Evolutionary conservation across 2,329 filamentous ascomycete species (phyloP).

Genomic region (Colletotrichum sp.): DNA sequence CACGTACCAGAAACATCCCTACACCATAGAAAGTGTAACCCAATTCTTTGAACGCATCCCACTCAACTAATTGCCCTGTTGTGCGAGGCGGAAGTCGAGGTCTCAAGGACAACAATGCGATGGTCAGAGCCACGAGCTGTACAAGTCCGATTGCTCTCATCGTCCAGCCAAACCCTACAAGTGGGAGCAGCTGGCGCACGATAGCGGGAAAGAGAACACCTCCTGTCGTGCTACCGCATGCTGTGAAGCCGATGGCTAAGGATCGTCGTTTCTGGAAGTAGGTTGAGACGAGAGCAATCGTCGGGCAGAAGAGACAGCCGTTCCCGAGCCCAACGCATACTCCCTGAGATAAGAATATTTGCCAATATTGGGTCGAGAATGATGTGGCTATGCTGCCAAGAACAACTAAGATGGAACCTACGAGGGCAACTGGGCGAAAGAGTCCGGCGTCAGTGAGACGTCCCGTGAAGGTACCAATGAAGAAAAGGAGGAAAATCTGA

Average conservation of each 20-base stretch:
- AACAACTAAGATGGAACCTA: constrained; percentile 46
- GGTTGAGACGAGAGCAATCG: constrained; percentile 68
- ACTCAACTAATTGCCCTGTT: constrained; percentile 46
- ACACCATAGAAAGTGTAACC: constrained; percentile 44
- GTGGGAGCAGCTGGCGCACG: constrained; percentile 60
- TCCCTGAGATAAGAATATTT: constrained; percentile 60
- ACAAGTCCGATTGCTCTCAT: constrained; percentile 66
- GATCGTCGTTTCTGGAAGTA: constrained; percentile 65
- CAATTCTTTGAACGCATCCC: constrained; percentile 48
- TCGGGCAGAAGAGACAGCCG: constrained; percentile 69
- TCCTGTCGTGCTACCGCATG: constrained; percentile 65
- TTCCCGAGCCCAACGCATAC: constrained; percentile 61
- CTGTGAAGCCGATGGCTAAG: constrained; percentile 66
- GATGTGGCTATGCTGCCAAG: constrained; percentile 54
- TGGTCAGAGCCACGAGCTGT: constrained; percentile 45
- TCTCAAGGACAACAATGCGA: constrained; percentile 42
- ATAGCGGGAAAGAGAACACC: constrained; percentile 60
- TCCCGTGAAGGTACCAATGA: constrained; percentile 58
- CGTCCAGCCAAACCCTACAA: constrained; percentile 63
- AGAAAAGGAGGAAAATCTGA: constrained; percentile 60
- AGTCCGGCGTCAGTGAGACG: constrained; percentile 59
- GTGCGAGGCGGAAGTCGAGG: constrained; percentile 46
- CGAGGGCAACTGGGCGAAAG: constrained; percentile 46
- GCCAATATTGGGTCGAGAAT: constrained; percentile 54
- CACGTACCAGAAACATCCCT: constrained; percentile 33